Base-by-base conservation (phyloP, 2,329 filamentous ascomycete species). In the Colletotrichum eleusines region DNA sequence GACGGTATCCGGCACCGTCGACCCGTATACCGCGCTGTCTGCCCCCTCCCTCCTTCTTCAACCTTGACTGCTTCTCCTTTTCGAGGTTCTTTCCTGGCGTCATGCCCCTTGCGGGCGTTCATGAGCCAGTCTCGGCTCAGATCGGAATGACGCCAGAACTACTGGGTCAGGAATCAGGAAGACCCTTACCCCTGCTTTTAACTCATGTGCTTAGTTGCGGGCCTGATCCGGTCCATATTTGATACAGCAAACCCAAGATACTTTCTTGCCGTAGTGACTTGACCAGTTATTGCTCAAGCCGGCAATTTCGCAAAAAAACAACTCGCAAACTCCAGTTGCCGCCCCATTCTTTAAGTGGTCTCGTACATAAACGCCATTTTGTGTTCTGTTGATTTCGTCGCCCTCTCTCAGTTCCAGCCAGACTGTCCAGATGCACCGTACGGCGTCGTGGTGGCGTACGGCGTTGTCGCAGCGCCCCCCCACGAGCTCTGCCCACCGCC, bases 401-500 rank as follows among this genome's bases (percentile, higher is more conserved):
- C 69, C 62, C 72, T 76, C 74, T 62, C 73, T 77, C 74, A 85
- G 77, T 83, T 84, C 86, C 86, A 88, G 42, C 84, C 83, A 54
- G 80, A 81, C 69, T 84, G 81, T n/a, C 86, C 86, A 20, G 86
- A 85, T 48, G 84, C 82, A 18, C 86, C 86, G 58, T 86, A 85
- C 1, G 83, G 82, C 5, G 81, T 84, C 8, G 79, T 76, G 20
- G 78, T 80, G 7, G 79, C 78, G 67, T 84, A 86, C 1, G 84
- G 83, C 14, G 84, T 85, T 4, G 83, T 83, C 12, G 82, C 83
- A 54, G 82, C 87, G 44, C 85, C 89, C 23, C 91, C 91, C 88
- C 92, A 95, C 23, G 88, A 84, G 76, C 88, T 92, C 72, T 87
- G 84, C 62, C 83, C 86, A 31, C 88, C 88, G 28, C 83, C 83